Percentiles rank a stretch among this genome's conserved stretches.
These are phyloP conservation scores for Acanthochlamys bracteata DNA, from an alignment of 106 monocot species.

Conservation along the genomic window DNA sequence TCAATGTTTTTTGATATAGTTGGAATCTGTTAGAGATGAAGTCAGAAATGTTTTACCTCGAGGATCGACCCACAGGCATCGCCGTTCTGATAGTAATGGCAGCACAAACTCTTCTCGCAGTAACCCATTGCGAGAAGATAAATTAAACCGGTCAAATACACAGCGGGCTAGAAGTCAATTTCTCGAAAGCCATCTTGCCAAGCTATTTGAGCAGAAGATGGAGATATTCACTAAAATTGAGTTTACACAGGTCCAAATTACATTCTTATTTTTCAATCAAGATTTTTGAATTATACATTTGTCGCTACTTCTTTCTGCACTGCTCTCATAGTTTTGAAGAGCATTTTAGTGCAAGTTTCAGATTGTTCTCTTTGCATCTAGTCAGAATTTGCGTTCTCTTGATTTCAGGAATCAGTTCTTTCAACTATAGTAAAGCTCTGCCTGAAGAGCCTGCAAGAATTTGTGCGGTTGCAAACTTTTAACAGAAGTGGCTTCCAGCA, in stretches of 20 bases:
- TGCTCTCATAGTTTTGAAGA: neutral
- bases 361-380: neutral
- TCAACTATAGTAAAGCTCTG: constrained; percentile 81
- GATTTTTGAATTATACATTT: no score
- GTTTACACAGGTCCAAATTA: constrained; percentile 64
- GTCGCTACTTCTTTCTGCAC: no score
- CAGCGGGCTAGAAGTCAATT: constrained; percentile 86
- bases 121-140: constrained; percentile 75
- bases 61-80: constrained; percentile 52
- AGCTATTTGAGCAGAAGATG: constrained; percentile 98
- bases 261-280: no score
- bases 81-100: constrained; percentile 72
- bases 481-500: constrained; percentile 96
- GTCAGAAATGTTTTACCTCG: constrained; percentile 72
- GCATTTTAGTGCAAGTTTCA: neutral
- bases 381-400: neutral
- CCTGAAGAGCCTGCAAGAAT: constrained; percentile 94
- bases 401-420: constrained; percentile 81
- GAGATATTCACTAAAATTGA: constrained; percentile 99
- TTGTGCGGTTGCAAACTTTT: constrained; percentile 85
- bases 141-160: constrained; percentile 61
- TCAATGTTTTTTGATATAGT: constrained; percentile 19
- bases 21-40: constrained; percentile 59
- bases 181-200: constrained; percentile 95
- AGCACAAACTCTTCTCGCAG: constrained; percentile 87